Evolutionary conservation across 768 basidiomycete species (phyloP), one percentile per base, ranked within the genome.

Genomic region (Gyrodon lividus): DNA sequence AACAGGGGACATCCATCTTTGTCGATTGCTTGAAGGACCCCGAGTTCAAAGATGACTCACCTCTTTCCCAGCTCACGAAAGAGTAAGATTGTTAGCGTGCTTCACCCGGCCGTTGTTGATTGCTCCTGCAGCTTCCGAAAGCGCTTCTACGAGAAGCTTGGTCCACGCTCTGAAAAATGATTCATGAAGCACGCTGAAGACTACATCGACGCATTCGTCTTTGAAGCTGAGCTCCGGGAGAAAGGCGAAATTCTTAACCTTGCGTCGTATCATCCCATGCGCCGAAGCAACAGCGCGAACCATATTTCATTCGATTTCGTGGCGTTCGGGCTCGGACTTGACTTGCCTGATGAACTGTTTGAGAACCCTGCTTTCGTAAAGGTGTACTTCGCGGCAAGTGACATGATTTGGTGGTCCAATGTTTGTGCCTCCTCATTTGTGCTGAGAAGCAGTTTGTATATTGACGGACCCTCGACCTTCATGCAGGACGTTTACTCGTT

Each of bases 381-480:
- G 35, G 75, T 82, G 33, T 79, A 83, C 59, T 77, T 75, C 61
- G 78, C 80, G 6, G 83, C 81, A 9, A 77, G 77, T 37, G 86
- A 89, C 64, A 73, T 84, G 58, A 79, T 88, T 47, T 82, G 80
- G 66, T 87, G 80, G 84, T 71, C 85, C 19, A 88, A 89, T 64
- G 86, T 87, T 54, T 66, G 79, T 68, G 19, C 26, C 26, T 42
- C 38, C 46, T 19, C n/a, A n/a, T n/a, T 19, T 39, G 20, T 31
- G n/a, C 16, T 33, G 28, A 22, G 4, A n/a, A 45, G 33, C 20
- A 17, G 17, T 16, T 6, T 33, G 13, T 8, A 33, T 43, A 39
- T 24, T 50, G 54, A 59, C 41, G 30, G 38, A 20, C 13, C 19
- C 19, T n/a, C 26, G 31, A 20, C 40, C 12, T 37, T 30, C 47